Evolutionary conservation across 2,329 filamentous ascomycete genomes (phyloP).

Genomic region (Aspergillus sp.): DNA sequence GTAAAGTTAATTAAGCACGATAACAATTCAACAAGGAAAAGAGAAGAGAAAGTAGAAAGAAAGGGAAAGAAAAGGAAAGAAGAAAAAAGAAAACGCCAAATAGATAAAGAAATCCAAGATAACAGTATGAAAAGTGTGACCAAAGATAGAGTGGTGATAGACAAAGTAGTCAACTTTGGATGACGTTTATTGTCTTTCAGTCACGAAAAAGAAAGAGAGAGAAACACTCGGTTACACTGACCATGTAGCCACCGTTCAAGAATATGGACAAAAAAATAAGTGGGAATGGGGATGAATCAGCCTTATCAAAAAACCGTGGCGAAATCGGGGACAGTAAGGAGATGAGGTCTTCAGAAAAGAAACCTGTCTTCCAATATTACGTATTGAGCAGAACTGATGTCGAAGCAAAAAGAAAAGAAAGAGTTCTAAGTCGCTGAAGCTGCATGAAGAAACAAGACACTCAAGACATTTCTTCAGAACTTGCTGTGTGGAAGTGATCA

Average conservation of each 20-base stretch:
- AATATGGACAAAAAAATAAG: no score
- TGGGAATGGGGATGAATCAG: no score
- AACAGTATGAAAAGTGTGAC: constrained; percentile 6
- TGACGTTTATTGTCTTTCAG: no score
- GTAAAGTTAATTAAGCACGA: constrained; percentile 4
- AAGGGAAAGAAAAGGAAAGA: constrained; percentile 5
- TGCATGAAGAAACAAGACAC: constrained; percentile 4
- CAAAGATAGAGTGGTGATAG: no score
- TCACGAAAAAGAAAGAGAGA: constrained; percentile 1
- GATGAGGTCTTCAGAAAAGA: no score
- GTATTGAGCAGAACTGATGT: constrained; percentile 1
- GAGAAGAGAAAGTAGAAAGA: constrained; percentile 1
- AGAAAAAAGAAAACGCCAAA: constrained; percentile 2
- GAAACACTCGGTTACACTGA: background rate
- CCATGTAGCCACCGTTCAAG: no score
- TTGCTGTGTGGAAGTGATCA: constrained; percentile 8
- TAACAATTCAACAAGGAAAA: background rate
- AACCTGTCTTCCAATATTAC: constrained; percentile 9
- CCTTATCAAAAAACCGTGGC: no score
- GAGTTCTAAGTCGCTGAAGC: constrained; percentile 16
- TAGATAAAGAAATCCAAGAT: constrained; percentile 5
- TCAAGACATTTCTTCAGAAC: constrained; percentile 8
- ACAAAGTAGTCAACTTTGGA: no score
- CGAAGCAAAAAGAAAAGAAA: constrained; percentile 3
- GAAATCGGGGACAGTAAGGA: background rate